Evolutionary conservation across 225 moss, liverwort and hornwort species (phyloP).

Genomic region (Asterella californica): DNA sequence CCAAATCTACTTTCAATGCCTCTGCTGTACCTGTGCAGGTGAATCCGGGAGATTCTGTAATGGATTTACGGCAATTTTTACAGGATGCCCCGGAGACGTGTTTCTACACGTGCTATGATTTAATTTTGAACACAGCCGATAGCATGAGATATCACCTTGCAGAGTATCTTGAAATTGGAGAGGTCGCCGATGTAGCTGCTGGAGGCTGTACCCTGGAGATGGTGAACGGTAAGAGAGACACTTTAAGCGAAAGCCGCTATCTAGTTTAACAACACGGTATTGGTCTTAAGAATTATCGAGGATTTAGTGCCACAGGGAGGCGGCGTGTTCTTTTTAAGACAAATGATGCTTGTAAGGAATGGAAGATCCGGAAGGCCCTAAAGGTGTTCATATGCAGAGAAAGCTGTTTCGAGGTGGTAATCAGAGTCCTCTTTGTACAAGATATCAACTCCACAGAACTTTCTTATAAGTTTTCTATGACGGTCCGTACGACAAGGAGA

Average conservation of each 20-base stretch:
- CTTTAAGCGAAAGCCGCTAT: background rate
- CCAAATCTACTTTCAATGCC: background rate
- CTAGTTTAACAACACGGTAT: background rate
- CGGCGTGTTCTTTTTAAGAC: background rate
- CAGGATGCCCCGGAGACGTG: conserved; percentile 93
- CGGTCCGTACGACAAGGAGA: too few species aligned
- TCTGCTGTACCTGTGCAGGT: conserved; percentile 41
- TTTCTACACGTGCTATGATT: conserved; percentile 94
- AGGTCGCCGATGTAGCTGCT: conserved; percentile 88
- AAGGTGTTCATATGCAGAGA: too few species aligned
- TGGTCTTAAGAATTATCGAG: background rate
- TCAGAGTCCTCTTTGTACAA: too few species aligned
- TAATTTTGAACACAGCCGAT: conserved; percentile 76
- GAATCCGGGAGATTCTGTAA: conserved; percentile 91
- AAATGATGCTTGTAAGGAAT: background rate
- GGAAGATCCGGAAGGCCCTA: background rate
- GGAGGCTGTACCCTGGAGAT: conserved; percentile 89
- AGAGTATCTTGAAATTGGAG: conserved; percentile 95
- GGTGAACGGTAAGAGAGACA: conserved; percentile 63
- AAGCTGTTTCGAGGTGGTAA: too few species aligned
- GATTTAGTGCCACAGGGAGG: background rate
- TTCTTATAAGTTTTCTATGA: too few species aligned
- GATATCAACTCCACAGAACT: too few species aligned
- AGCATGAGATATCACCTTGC: conserved; percentile 83
- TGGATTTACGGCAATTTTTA: conserved; percentile 94